These are phyloP conservation scores for Karstenula rhodostoma DNA, from an alignment of 2,329 filamentous ascomycete genomes.

Conservation along the genomic window DNA sequence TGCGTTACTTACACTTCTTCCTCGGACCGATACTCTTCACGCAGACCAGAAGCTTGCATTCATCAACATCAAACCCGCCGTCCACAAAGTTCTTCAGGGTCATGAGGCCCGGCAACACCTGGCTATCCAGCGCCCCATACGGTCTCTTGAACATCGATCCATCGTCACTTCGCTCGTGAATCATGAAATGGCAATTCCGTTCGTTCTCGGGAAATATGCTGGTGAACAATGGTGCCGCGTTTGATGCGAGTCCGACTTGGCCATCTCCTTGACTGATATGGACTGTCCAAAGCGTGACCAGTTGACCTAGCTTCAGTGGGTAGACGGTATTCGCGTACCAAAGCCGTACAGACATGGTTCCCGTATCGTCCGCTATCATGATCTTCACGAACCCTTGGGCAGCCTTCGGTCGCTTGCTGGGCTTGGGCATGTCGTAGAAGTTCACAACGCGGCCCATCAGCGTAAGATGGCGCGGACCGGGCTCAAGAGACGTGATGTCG, in stretches of 20 bases:
- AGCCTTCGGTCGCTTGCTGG: conserved; percentile 53
- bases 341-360: conserved; percentile 63
- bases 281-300: conserved; percentile 65
- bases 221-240: conserved; percentile 59
- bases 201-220: conserved; percentile 67
- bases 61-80: conserved; percentile 62
- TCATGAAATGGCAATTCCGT: conserved; percentile 61
- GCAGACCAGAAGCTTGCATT: conserved; percentile 63
- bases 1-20: conserved; percentile 53
- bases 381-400: conserved; percentile 63
- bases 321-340: conserved; percentile 57
- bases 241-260: conserved; percentile 50
- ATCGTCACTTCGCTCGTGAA: conserved; percentile 60
- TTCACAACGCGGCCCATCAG: conserved; percentile 67
- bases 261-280: conserved; percentile 59
- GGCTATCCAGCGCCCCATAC: conserved; percentile 51
- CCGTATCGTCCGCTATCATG: conserved; percentile 64
- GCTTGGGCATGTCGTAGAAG: conserved; percentile 56
- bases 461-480: conserved; percentile 60
- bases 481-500: conserved; percentile 57
- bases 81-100: conserved; percentile 64
- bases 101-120: conserved; percentile 60
- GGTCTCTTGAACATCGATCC: conserved; percentile 57
- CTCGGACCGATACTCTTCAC: conserved; percentile 65
- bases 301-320: conserved; percentile 60